Evolutionary conservation across 1,284 basidiomycete genomes (phyloP).

Genomic region (Cutaneotrichosporon cyanovorans): DNA sequence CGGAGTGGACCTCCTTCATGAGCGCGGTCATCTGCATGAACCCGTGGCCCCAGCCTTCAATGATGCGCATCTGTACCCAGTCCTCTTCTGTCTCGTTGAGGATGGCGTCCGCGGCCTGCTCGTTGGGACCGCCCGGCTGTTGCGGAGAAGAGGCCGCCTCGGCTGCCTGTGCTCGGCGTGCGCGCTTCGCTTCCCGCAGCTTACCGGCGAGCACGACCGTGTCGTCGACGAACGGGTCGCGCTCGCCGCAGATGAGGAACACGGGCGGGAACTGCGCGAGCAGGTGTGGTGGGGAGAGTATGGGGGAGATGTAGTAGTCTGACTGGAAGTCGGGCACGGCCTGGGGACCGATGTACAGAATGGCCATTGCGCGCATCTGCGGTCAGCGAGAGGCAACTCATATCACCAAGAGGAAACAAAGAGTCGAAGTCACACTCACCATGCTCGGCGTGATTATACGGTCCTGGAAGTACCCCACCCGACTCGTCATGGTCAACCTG

Average conservation of each 20-base stretch:
- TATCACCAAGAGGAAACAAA: too few relatives aligned
- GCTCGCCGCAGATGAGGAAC: slow-evolving; percentile 87
- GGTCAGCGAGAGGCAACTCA: neutral
- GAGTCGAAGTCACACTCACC: slow-evolving; percentile 52
- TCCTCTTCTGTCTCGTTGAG: slow-evolving; percentile 73
- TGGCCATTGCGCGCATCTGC: slow-evolving; percentile 97
- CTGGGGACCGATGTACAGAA: slow-evolving; percentile 88
- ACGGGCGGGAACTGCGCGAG: slow-evolving; percentile 89
- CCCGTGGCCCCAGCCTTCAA: slow-evolving; percentile 85
- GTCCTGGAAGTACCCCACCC: slow-evolving; percentile 90
- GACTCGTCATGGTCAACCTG: slow-evolving; percentile 88
- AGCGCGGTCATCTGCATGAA: slow-evolving; percentile 89
- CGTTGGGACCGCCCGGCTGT: slow-evolving; percentile 13
- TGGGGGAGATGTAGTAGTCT: slow-evolving; percentile 91
- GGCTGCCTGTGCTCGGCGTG: slow-evolving; percentile 57
- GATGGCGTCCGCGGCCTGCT: slow-evolving; percentile 44
- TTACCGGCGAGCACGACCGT: slow-evolving; percentile 88
- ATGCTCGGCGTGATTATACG: slow-evolving; percentile 83
- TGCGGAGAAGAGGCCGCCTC: neutral
- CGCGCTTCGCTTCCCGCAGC: slow-evolving; percentile 82
- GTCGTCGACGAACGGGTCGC: slow-evolving; percentile 94
- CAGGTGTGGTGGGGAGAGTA: slow-evolving; percentile 73
- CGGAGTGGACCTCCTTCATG: slow-evolving; percentile 65
- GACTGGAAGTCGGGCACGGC: slow-evolving; percentile 86
- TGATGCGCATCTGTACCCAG: slow-evolving; percentile 88